phyloP scores from a whole-genome alignment of 345 rosid genomes.

The Rhizophora mangle region DNA sequence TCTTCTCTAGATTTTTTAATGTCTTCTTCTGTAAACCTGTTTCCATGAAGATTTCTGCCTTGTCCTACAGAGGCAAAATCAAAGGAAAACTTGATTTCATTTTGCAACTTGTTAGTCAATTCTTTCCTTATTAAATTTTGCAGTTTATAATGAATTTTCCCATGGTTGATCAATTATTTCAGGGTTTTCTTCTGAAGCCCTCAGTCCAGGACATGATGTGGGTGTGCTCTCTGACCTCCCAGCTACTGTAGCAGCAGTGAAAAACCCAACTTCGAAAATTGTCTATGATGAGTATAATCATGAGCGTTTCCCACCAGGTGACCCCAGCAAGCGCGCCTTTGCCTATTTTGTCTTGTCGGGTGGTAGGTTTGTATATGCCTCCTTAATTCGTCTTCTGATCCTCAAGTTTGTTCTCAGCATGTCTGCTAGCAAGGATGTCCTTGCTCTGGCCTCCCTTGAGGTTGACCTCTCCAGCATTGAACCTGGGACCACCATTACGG shows the following conservation, averaged over 20 bases:
- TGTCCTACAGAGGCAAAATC: background rate
- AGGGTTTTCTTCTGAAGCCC: slow-evolving; percentile 58
- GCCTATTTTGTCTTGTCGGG: slow-evolving; percentile 88
- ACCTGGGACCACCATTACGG: slow-evolving; percentile 82
- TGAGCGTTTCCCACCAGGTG: slow-evolving; percentile 90
- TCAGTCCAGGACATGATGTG: slow-evolving; percentile 35
- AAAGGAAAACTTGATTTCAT: background rate
- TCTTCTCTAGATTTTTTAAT: background rate
- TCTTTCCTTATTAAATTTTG: background rate
- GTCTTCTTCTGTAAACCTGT: too few relatives aligned
- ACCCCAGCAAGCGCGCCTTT: slow-evolving; percentile 93
- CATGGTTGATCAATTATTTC: slow-evolving; percentile 17
- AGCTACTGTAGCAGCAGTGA: slow-evolving; percentile 68
- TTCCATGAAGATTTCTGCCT: too few relatives aligned
- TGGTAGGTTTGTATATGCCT: slow-evolving; percentile 87
- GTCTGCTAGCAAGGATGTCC: slow-evolving; percentile 96
- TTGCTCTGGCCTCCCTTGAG: slow-evolving; percentile 90
- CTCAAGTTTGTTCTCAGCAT: slow-evolving; percentile 86
- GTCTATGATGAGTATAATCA: slow-evolving; percentile 82
- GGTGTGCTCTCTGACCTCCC: slow-evolving; percentile 44
- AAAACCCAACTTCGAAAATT: slow-evolving; percentile 75
- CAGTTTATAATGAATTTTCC: slow-evolving; percentile 3
- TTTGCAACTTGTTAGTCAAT: background rate
- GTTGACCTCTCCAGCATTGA: slow-evolving; percentile 88
- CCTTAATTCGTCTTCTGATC: slow-evolving; percentile 70